Evolutionary conservation across 129 eudicot genomes (phyloP).

Genomic region (Sambucus nigra): DNA sequence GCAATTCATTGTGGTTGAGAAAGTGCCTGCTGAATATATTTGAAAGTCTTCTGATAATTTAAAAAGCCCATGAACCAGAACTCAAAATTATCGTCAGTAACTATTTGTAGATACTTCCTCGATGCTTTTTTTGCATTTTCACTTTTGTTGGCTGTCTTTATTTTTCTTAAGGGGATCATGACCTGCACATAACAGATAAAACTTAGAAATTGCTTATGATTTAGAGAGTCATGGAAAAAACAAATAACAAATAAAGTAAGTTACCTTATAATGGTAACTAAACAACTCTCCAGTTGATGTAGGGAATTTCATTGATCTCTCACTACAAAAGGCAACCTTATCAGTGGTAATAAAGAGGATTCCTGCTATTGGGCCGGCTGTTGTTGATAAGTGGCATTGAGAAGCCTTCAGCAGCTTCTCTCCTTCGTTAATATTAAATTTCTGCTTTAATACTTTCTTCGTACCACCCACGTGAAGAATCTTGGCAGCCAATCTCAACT

Average conservation of each 20-base stretch:
- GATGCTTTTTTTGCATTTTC: slow-evolving; percentile 20
- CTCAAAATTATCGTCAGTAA: slow-evolving; percentile 29
- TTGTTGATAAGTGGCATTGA: slow-evolving; percentile 29
- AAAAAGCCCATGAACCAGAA: slow-evolving; percentile 28
- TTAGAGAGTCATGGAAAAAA: neutral
- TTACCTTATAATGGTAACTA: slow-evolving; percentile 16
- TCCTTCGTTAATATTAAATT: slow-evolving; percentile 13
- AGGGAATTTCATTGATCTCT: slow-evolving; percentile 12
- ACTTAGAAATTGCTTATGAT: neutral
- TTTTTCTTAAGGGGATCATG: slow-evolving; percentile 17
- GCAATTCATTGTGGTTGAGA: neutral
- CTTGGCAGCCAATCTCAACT: slow-evolving; percentile 23
- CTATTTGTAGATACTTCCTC: slow-evolving; percentile 22
- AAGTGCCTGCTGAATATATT: slow-evolving; percentile 10
- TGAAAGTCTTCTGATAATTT: slow-evolving; percentile 14
- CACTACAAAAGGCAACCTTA: slow-evolving; percentile 17
- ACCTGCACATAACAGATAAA: neutral
- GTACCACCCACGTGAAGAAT: slow-evolving; percentile 19
- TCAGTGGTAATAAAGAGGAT: slow-evolving; percentile 24
- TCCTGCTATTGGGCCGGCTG: slow-evolving; percentile 36
- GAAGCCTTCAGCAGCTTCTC: slow-evolving; percentile 26
- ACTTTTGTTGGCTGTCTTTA: slow-evolving; percentile 8
- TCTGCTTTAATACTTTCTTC: slow-evolving; percentile 12
- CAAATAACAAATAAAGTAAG: neutral
- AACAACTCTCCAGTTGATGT: slow-evolving; percentile 7